Evolutionary conservation across 2,329 filamentous ascomycete genomes (phyloP).

Genomic region (Bipolaris sorokiniana): DNA sequence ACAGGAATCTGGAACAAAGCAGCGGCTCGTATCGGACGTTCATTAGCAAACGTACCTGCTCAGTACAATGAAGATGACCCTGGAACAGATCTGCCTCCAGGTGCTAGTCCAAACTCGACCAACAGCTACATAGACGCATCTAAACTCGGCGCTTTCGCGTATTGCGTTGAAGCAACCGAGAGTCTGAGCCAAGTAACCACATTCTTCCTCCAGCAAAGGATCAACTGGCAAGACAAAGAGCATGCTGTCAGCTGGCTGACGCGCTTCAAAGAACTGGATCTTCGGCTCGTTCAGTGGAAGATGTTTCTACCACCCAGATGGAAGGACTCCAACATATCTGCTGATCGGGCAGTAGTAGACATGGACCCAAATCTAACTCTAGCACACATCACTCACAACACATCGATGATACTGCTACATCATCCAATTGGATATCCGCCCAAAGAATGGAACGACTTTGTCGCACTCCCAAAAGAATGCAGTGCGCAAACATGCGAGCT

Average conservation of each 20-base stretch:
- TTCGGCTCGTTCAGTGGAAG: slow-evolving; percentile 45
- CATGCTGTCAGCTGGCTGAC: slow-evolving; percentile 45
- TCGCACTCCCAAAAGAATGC: slow-evolving; percentile 42
- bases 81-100: slow-evolving; percentile 28
- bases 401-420: slow-evolving; percentile 46
- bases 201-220: slow-evolving; percentile 43
- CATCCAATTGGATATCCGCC: slow-evolving; percentile 42
- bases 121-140: slow-evolving; percentile 44
- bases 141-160: slow-evolving; percentile 44
- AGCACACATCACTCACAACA: slow-evolving; percentile 45
- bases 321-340: slow-evolving; percentile 44
- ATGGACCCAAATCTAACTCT: slow-evolving; percentile 47
- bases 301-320: slow-evolving; percentile 43
- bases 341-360: slow-evolving; percentile 34
- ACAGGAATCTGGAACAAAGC: slow-evolving; percentile 43
- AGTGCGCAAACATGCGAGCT: slow-evolving; percentile 44
- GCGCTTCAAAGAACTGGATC: slow-evolving; percentile 44
- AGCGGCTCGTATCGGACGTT: slow-evolving; percentile 41
- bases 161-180: slow-evolving; percentile 44
- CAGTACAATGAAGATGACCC: slow-evolving; percentile 46
- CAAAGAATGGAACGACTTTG: slow-evolving; percentile 39
- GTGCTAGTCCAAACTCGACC: slow-evolving; percentile 39
- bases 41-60: slow-evolving; percentile 40
- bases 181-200: slow-evolving; percentile 44
- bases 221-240: slow-evolving; percentile 46